Conservation (phyloP, 345 rosid genomes). For the Erysimum cheiranthoides region DNA sequence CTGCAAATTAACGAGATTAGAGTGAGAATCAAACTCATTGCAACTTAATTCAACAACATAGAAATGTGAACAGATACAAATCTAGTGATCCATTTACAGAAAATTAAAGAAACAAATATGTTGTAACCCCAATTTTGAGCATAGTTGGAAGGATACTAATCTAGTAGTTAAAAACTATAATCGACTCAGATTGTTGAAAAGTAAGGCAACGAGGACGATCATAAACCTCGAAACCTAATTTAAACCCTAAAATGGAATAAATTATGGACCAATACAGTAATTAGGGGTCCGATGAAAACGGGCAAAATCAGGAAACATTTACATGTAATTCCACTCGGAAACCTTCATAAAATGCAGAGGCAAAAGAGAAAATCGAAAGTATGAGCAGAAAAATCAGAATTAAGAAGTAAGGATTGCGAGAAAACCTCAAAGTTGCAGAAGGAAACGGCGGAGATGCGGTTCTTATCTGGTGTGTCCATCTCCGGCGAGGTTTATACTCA, state of each 20-base stretch:
- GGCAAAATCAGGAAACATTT: slow-evolving; percentile 6
- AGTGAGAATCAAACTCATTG: slow-evolving; percentile 2
- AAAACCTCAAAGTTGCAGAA: slow-evolving; percentile 58
- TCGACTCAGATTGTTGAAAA: background rate
- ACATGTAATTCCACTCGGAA: background rate
- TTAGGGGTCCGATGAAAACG: background rate
- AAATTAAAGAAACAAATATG: background rate
- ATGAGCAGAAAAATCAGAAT: background rate
- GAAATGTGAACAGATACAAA: background rate
- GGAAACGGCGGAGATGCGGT: slow-evolving; percentile 49
- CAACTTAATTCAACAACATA: background rate
- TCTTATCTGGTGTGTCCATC: slow-evolving; percentile 71
- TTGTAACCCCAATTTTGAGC: background rate
- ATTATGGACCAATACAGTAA: background rate
- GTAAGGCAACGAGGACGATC: background rate
- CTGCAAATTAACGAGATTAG: slow-evolving; percentile 47
- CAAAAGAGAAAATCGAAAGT: background rate
- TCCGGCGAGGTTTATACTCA: slow-evolving; percentile 32
- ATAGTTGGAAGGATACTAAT: background rate
- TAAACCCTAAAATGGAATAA: background rate
- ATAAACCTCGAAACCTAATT: background rate
- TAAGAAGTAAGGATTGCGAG: background rate
- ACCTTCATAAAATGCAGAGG: background rate
- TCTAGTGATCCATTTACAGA: background rate
- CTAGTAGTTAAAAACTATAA: background rate